phyloP scores from a whole-genome alignment of 139 green algal genomes.

The Gonium pectorale region DNA sequence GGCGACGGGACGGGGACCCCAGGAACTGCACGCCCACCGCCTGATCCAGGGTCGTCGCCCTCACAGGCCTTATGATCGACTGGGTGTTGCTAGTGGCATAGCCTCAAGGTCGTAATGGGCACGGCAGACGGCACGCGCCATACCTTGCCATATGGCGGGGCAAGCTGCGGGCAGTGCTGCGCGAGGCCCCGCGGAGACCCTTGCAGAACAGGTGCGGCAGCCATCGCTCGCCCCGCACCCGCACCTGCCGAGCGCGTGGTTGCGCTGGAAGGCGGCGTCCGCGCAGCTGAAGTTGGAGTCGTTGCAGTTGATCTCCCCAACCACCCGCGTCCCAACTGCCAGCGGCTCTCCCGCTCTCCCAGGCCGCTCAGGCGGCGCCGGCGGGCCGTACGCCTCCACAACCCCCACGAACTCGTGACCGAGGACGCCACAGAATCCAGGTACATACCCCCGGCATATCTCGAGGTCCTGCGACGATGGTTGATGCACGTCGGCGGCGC shows the following conservation, averaged over 20 bases:
- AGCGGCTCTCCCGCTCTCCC: background rate
- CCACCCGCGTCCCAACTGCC: constrained; percentile 65
- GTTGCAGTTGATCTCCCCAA: constrained; percentile 84
- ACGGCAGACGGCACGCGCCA: too few species aligned
- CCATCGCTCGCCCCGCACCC: background rate
- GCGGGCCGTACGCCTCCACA: constrained; percentile 43
- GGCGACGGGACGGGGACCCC: background rate
- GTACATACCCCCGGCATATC: constrained; percentile 80
- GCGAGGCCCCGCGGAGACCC: background rate
- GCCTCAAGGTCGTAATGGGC: too few species aligned
- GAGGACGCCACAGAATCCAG: constrained; percentile 68
- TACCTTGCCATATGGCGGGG: too few species aligned
- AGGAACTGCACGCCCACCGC: background rate
- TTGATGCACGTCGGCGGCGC: background rate
- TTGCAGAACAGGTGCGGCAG: background rate
- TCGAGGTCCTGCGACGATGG: constrained; percentile 71
- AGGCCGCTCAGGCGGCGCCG: background rate
- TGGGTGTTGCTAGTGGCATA: too few species aligned
- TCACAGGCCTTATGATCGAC: too few species aligned
- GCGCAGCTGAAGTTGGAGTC: constrained; percentile 51
- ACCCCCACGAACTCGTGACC: constrained; percentile 85
- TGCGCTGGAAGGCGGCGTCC: constrained; percentile 69
- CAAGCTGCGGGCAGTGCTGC: too few species aligned
- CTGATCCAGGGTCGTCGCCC: too few species aligned
- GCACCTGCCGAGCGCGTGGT: constrained; percentile 67